Evolutionary conservation across 192 early-diverging fungal species (phyloP), one percentile per base, ranked within the genome.

Genomic region (Coemansia sp.): DNA sequence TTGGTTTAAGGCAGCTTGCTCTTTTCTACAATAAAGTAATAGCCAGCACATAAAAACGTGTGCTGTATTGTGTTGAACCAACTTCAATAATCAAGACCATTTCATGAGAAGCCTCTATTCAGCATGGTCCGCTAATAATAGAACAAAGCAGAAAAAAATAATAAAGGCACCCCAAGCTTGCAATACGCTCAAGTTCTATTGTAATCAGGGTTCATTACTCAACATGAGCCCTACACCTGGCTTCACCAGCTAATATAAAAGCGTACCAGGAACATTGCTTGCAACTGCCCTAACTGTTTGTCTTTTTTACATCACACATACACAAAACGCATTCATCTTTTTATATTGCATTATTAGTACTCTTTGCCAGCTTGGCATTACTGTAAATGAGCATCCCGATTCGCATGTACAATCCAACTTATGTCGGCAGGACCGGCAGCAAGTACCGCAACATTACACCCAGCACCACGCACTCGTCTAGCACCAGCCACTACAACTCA

Each of bases 321-420:
- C 50, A 29, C 24, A 11, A 53, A 53, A 29, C 3, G 29, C 2
- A 11, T 11, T 4, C 29, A 34, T 34, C 53, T 56, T 16, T 32
- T 34, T 30, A 30, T 1, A 56, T 32, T 53, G 12, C 27, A 53
- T 29, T 29, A 4, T 15, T 15, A 53, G 27, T 3, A 22, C 47
- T 2, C n/a, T 49, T 49, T 1, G 7, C 20, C 18, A 49, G 22
- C 18, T 18, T 49, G 9, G 8, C 47, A 22, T 9, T 29, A 1
- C 27, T 49, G 20, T 20, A 5, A 2, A 71, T 71, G 69, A 49
- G 45, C 3, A 71, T 71, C 16, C 69, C 62, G 7, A 41, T 71
- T 39, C 40, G 62, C 63, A 71, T 50, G 58, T 65, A 64, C 45
- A 65, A 65, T 32, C 69, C 39, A 13, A 49, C 41, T 8, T 44